Conservation (phyloP, 345 rosid genomes). For the Citrus cavaleriei region DNA sequence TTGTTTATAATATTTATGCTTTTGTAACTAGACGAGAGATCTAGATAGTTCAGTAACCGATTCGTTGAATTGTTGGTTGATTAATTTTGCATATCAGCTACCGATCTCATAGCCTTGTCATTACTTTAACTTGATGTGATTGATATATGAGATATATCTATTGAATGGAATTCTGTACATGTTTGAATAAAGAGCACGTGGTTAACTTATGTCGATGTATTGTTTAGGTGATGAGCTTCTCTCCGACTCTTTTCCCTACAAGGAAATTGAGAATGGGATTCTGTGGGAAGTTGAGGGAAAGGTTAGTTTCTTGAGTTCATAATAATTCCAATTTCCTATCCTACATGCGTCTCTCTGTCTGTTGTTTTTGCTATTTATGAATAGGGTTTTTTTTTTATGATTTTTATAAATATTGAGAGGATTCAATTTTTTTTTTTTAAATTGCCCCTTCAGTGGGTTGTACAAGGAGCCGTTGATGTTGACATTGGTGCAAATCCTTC, state of each 20-base stretch:
- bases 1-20: background rate
- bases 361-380: background rate
- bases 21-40: background rate
- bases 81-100: background rate
- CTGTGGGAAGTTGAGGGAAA: constrained; percentile 97
- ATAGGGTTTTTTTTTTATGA: background rate
- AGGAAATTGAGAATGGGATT: constrained; percentile 65
- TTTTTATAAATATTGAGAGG: background rate
- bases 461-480: constrained; percentile 65
- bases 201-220: background rate
- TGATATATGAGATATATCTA: no score
- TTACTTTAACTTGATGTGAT: no score
- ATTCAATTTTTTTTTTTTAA: background rate
- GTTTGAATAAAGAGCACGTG: background rate
- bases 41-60: background rate
- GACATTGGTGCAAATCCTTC: constrained; percentile 98
- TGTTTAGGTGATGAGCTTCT: constrained; percentile 89
- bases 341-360: no score
- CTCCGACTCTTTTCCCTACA: constrained; percentile 90
- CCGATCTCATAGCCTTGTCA: background rate
- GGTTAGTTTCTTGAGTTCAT: constrained; percentile 30
- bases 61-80: background rate
- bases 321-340: no score
- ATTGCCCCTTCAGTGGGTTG: constrained; percentile 61
- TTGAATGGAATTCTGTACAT: no score